Percentiles rank a stretch among this genome's conserved stretches.
phyloP scores from a whole-genome alignment of 2,329 filamentous ascomycete genomes.

The Arthrobotrys megalospora region DNA sequence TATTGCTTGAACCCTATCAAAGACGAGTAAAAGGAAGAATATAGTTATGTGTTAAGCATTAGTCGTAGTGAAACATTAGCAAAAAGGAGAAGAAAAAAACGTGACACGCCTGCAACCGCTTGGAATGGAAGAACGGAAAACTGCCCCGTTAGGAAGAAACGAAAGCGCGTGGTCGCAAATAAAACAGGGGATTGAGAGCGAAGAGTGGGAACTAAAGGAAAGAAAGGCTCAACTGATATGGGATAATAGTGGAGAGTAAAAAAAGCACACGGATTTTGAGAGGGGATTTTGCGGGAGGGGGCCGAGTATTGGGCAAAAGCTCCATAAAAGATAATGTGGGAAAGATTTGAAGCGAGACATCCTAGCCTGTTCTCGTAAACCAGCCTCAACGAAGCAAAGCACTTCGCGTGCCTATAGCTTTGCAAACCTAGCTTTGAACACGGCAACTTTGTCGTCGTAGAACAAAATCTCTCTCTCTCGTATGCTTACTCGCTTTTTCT shows the following conservation, averaged over 20 bases:
- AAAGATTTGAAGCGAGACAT: not conserved
- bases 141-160: not conserved
- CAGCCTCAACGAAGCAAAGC: too few relatives aligned
- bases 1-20: not conserved
- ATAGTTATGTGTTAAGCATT: slow-evolving; percentile 18
- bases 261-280: not conserved
- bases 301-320: not conserved
- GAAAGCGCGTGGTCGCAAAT: not conserved
- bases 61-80: slow-evolving; percentile 16
- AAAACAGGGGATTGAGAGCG: slow-evolving; percentile 1
- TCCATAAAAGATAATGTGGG: slow-evolving; percentile 2
- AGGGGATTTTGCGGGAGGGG: not conserved
- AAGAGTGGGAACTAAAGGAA: not conserved
- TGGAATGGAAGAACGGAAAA: not conserved
- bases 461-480: slow-evolving; percentile 83
- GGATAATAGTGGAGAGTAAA: slow-evolving; percentile 13
- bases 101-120: slow-evolving; percentile 20
- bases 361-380: too few relatives aligned
- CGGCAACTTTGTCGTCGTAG: slow-evolving; percentile 85
- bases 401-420: slow-evolving; percentile 32
- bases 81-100: not conserved
- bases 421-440: slow-evolving; percentile 78
- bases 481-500: slow-evolving; percentile 69
- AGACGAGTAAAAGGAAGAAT: not conserved
- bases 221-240: slow-evolving; percentile 3